Evolutionary conservation across 768 basidiomycete genomes (phyloP).

Genomic region (Mycena latifolia): DNA sequence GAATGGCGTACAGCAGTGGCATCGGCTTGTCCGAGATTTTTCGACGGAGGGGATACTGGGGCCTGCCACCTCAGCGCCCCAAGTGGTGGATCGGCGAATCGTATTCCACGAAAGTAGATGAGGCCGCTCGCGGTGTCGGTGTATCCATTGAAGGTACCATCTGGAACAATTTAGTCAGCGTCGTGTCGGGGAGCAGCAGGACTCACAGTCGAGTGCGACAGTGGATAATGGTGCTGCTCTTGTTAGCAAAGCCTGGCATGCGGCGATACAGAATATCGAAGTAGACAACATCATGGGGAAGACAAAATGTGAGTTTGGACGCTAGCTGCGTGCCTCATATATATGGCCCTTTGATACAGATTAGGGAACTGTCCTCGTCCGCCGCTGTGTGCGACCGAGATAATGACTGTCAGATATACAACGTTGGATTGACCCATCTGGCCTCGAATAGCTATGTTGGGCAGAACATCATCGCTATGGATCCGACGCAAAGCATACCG

Average conservation of each 20-base stretch:
- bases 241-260: background rate
- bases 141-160: constrained; percentile 53
- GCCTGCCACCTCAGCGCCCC: constrained; percentile 54
- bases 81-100: constrained; percentile 59
- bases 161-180: constrained; percentile 36
- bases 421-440: no score
- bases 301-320: background rate
- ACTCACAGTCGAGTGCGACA: constrained; percentile 42
- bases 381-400: background rate
- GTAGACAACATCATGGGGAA: background rate
- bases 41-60: constrained; percentile 52
- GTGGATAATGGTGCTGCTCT: constrained; percentile 26
- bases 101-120: constrained; percentile 55
- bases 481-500: no score
- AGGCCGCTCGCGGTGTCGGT: constrained; percentile 46
- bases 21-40: constrained; percentile 48
- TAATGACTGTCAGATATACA: background rate
- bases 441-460: no score
- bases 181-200: background rate
- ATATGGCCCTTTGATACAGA: background rate
- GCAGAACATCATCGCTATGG: no score
- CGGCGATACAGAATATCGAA: background rate
- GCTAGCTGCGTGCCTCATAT: background rate
- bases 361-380: background rate
- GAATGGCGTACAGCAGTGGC: constrained; percentile 46